These are phyloP conservation scores for Pugionium cornutum DNA, from an alignment of 345 rosid genomes.

Conservation along the genomic window DNA sequence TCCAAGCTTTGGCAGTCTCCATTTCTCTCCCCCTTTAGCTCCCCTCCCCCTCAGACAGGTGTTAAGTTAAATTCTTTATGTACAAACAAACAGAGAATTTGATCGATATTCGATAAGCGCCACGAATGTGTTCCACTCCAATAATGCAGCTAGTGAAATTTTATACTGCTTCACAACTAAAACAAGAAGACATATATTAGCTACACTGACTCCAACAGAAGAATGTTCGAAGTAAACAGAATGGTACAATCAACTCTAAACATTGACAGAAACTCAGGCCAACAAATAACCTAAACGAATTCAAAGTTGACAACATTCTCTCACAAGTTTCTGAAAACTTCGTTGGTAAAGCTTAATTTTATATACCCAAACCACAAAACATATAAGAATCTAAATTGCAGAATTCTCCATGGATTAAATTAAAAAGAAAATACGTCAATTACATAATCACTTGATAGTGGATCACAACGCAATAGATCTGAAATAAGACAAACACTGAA, in stretches of 20 bases:
- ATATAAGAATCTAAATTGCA: slow-evolving; percentile 13
- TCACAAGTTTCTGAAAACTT: neutral
- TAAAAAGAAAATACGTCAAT: slow-evolving; percentile 5
- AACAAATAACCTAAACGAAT: neutral
- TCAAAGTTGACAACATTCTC: slow-evolving; percentile 16
- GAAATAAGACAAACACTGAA: neutral
- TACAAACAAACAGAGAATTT: slow-evolving; percentile 16
- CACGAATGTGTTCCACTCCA: neutral
- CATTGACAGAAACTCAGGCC: slow-evolving; percentile 4
- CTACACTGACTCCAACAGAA: neutral
- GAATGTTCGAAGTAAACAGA: neutral
- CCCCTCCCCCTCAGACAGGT: neutral
- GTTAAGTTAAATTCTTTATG: neutral
- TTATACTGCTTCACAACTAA: slow-evolving; percentile 22
- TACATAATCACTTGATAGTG: slow-evolving; percentile 20
- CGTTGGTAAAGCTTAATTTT: neutral
- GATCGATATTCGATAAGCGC: neutral
- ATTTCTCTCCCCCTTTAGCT: slow-evolving; percentile 35
- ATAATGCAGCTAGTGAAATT: slow-evolving; percentile 22
- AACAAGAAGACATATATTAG: slow-evolving; percentile 4
- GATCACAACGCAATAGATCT: slow-evolving; percentile 13
- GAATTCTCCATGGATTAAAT: neutral
- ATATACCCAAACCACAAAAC: slow-evolving; percentile 8
- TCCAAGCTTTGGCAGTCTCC: slow-evolving; percentile 83
- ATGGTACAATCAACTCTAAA: neutral